phyloP scores from a whole-genome alignment of 345 rosid species.

The Syzygium aromaticum region DNA sequence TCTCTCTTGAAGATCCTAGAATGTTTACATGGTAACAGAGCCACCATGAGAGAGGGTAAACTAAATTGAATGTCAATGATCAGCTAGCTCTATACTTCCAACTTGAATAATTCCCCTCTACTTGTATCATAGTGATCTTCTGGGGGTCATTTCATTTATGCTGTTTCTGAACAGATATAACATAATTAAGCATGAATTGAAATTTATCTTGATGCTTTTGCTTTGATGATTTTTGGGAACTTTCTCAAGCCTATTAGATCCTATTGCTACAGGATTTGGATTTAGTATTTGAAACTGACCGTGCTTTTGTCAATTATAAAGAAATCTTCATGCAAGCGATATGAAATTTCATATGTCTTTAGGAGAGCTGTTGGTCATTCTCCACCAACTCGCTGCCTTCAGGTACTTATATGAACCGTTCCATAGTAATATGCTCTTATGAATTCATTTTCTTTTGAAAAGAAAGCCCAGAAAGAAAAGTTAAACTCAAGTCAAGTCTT shows the following conservation, averaged over 20 bases:
- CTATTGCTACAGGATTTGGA: not conserved
- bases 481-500: not conserved
- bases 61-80: not conserved
- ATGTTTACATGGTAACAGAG: not conserved
- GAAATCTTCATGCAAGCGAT: constrained; percentile 85
- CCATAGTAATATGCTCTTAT: not conserved
- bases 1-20: not conserved
- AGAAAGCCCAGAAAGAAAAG: not conserved
- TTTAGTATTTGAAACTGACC: not conserved
- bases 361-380: constrained; percentile 94
- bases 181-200: not conserved
- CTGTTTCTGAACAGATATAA: not conserved
- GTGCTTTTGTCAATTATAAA: constrained; percentile 17
- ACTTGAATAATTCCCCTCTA: not conserved
- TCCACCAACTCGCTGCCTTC: constrained; percentile 85
- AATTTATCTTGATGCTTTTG: not conserved
- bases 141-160: not conserved
- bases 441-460: not conserved
- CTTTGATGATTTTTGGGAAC: not conserved
- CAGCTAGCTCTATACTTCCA: not conserved
- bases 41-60: not conserved
- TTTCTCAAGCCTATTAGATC: not conserved
- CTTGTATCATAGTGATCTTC: not conserved
- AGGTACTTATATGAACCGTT: constrained; percentile 21
- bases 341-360: constrained; percentile 73